A percentile compares a stretch with the other conserved stretches of the same genome.
These are phyloP conservation scores for Brassica balearica DNA, from an alignment of 441 rosid genomes.

Conservation along the genomic window DNA sequence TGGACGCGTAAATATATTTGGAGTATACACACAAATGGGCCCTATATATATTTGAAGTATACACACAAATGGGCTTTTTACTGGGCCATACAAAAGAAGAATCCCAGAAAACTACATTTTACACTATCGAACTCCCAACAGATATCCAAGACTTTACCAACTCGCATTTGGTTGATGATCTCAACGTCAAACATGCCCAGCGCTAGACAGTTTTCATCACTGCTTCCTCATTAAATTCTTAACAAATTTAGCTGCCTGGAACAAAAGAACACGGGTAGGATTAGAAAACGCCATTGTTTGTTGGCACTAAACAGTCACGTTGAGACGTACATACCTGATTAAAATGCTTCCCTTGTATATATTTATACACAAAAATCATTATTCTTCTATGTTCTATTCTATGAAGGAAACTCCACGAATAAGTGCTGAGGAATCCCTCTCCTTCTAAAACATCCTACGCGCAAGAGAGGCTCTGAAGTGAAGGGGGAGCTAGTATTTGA, in stretches of 20 bases:
- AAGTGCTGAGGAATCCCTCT: conserved; percentile 32
- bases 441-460: conserved; percentile 27
- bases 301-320: conserved; percentile 2
- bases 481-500: conserved; percentile 56
- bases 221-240: conserved; percentile 1
- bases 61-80: conserved; percentile 19
- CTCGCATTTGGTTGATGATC: conserved; percentile 33
- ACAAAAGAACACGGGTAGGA: conserved; percentile 15
- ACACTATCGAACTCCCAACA: background rate
- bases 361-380: background rate
- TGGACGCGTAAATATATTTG: background rate
- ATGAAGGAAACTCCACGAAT: conserved; percentile 20
- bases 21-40: background rate
- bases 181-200: background rate
- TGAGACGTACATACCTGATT: conserved; percentile 32
- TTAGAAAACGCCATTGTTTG: conserved; percentile 22
- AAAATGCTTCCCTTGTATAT: conserved; percentile 25
- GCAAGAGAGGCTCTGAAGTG: conserved; percentile 19
- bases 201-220: conserved; percentile 3
- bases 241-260: conserved; percentile 26
- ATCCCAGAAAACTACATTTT: background rate
- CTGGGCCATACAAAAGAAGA: conserved; percentile 7
- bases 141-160: conserved; percentile 37
- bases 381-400: conserved; percentile 19
- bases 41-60: background rate